phyloP scores from a whole-genome alignment of 1,139 yeast genomes.

The Scheffersomyces parashehatae region DNA sequence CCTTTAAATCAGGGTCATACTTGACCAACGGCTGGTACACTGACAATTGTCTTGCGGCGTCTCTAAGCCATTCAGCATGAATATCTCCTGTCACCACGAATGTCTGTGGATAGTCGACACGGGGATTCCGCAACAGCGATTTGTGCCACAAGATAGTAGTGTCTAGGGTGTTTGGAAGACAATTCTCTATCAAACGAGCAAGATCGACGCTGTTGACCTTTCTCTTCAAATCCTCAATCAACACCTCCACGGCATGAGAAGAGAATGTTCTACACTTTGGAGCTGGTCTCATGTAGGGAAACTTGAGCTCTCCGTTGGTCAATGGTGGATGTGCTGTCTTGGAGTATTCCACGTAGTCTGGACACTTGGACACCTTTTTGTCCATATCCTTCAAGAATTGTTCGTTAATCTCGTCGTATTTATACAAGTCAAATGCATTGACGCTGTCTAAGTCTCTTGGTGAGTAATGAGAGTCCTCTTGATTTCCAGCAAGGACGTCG shows the following conservation, averaged over 20 bases:
- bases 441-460: too few relatives aligned
- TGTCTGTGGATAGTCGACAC: slow-evolving; percentile 24
- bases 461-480: too few relatives aligned
- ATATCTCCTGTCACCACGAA: slow-evolving; percentile 89
- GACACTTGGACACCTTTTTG: slow-evolving; percentile 23
- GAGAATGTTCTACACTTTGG: slow-evolving; percentile 70
- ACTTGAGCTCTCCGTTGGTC: slow-evolving; percentile 45
- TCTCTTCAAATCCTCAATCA: slow-evolving; percentile 52
- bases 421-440: too few relatives aligned
- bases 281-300: slow-evolving; percentile 79
- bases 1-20: slow-evolving; percentile 50
- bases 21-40: slow-evolving; percentile 67
- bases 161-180: slow-evolving; percentile 85
- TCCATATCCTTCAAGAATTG: too few relatives aligned
- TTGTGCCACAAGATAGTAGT: slow-evolving; percentile 81
- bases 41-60: slow-evolving; percentile 79
- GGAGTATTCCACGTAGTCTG: slow-evolving; percentile 44
- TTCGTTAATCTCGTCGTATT: too few relatives aligned
- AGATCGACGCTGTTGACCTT: slow-evolving; percentile 63
- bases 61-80: slow-evolving; percentile 89
- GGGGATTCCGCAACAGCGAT: slow-evolving; percentile 10
- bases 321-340: slow-evolving; percentile 49
- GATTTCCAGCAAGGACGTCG: too few relatives aligned
- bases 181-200: slow-evolving; percentile 74
- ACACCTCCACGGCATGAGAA: slow-evolving; percentile 62